A percentile compares a stretch with the other conserved stretches of the same genome.
Evolutionary conservation across 2,329 filamentous ascomycete species (phyloP).

Genomic region (Fusarium foetens): DNA sequence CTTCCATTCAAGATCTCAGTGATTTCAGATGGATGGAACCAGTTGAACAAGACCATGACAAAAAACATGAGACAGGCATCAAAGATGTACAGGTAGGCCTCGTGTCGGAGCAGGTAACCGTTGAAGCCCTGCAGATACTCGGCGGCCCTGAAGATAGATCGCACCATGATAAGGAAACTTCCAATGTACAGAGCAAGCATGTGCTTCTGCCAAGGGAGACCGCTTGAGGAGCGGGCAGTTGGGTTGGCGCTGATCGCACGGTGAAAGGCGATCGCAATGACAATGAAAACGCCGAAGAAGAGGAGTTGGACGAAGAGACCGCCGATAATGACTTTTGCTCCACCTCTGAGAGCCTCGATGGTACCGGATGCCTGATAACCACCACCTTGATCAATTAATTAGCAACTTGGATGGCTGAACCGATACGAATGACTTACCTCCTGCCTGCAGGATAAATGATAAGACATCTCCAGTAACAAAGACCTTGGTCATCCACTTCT

Average conservation of each 20-base stretch:
- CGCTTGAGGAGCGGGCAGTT: neutral
- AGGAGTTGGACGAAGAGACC: slow-evolving; percentile 65
- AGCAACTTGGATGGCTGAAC: neutral
- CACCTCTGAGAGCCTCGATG: slow-evolving; percentile 44
- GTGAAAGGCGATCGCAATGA: slow-evolving; percentile 58
- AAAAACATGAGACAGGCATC: slow-evolving; percentile 48
- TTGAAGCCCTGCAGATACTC: slow-evolving; percentile 52
- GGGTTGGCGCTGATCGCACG: slow-evolving; percentile 17
- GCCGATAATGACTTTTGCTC: slow-evolving; percentile 59
- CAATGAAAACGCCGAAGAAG: slow-evolving; percentile 64
- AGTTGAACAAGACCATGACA: slow-evolving; percentile 58
- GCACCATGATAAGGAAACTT: slow-evolving; percentile 51
- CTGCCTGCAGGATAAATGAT: slow-evolving; percentile 26
- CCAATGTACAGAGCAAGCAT: slow-evolving; percentile 37
- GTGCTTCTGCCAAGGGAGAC: slow-evolving; percentile 46
- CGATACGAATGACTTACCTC: neutral
- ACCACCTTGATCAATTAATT: neutral
- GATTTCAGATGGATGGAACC: slow-evolving; percentile 45
- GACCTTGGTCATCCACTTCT: slow-evolving; percentile 32
- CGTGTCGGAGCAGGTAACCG: slow-evolving; percentile 47
- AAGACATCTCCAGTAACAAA: slow-evolving; percentile 32
- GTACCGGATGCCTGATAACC: slow-evolving; percentile 40
- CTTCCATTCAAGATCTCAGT: neutral
- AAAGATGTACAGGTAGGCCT: slow-evolving; percentile 49
- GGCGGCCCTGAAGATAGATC: slow-evolving; percentile 53